Percentiles rank a stretch among this genome's conserved stretches.
Conservation (phyloP, 2,329 filamentous ascomycete species). For the Canariomyces notabilis region DNA sequence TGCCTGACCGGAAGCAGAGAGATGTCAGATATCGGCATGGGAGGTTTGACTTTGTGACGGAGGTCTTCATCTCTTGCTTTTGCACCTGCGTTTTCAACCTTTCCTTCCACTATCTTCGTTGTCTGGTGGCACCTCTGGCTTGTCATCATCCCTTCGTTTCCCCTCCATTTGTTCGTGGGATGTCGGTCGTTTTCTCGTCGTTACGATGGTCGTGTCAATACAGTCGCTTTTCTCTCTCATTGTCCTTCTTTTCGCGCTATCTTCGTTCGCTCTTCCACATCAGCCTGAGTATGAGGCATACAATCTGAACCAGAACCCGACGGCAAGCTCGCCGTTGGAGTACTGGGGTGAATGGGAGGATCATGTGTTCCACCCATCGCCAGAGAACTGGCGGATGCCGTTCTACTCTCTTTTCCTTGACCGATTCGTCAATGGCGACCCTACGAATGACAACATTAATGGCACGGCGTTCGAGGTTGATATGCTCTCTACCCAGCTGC, state of each 20-base stretch:
- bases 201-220: constrained; percentile 7
- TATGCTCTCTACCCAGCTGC: constrained; percentile 53
- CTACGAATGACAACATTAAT: constrained; percentile 58
- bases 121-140: constrained; percentile 6
- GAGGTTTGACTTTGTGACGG: not conserved
- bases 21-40: too few relatives aligned
- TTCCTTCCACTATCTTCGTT: constrained; percentile 1
- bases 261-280: constrained; percentile 12
- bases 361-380: constrained; percentile 51
- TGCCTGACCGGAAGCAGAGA: too few relatives aligned
- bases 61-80: constrained; percentile 1
- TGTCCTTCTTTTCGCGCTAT: constrained; percentile 14
- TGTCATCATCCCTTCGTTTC: constrained; percentile 6
- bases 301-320: constrained; percentile 56
- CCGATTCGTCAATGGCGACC: constrained; percentile 60
- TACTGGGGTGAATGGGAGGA: constrained; percentile 53
- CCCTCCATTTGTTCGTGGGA: constrained; percentile 1
- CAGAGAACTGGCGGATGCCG: constrained; percentile 59
- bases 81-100: constrained; percentile 1
- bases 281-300: constrained; percentile 30
- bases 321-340: constrained; percentile 48
- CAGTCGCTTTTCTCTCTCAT: constrained; percentile 11
- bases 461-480: constrained; percentile 59
- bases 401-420: constrained; percentile 62
- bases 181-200: constrained; percentile 1